Conservation (phyloP, 2,329 filamentous ascomycete species). For the Aureobasidium melanogenum region DNA sequence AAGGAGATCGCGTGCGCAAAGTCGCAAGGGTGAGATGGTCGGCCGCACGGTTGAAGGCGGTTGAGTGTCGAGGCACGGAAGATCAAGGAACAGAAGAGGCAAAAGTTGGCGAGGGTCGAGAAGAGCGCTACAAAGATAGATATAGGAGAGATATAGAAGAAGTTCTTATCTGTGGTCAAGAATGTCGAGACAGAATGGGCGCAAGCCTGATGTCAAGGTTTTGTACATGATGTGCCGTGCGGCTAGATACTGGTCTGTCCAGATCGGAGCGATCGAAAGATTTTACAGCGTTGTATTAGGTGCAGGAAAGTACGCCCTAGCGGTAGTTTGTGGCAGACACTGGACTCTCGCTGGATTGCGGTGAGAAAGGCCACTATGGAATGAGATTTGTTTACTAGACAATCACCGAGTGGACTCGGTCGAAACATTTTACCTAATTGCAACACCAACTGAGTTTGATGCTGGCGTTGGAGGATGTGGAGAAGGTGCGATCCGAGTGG, state of each 20-base stretch:
- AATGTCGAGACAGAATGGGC: not conserved
- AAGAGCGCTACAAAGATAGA: not conserved
- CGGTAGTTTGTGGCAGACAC: not conserved
- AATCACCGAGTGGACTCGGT: not conserved
- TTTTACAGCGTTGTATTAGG: not conserved
- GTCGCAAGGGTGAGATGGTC: not conserved
- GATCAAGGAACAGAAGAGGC: not conserved
- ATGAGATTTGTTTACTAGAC: not conserved
- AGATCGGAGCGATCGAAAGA: conserved; percentile 5
- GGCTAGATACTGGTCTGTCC: conserved; percentile 2
- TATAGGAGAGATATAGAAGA: not conserved
- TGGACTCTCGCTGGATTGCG: not conserved
- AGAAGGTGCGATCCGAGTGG: not conserved
- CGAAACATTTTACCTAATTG: not conserved
- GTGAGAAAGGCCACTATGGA: not conserved
- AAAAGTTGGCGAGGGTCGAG: not conserved
- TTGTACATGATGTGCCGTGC: conserved; percentile 4
- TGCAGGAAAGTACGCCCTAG: not conserved
- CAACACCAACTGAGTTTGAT: not conserved
- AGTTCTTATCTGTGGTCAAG: not conserved
- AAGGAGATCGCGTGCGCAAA: conserved; percentile 3
- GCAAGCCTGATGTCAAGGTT: conserved; percentile 6
- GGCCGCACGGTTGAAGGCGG: not conserved
- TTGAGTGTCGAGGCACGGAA: not conserved
- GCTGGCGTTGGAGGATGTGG: not conserved